Base-by-base conservation (phyloP, 2,329 filamentous ascomycete species). In the Claviceps spartinae region DNA sequence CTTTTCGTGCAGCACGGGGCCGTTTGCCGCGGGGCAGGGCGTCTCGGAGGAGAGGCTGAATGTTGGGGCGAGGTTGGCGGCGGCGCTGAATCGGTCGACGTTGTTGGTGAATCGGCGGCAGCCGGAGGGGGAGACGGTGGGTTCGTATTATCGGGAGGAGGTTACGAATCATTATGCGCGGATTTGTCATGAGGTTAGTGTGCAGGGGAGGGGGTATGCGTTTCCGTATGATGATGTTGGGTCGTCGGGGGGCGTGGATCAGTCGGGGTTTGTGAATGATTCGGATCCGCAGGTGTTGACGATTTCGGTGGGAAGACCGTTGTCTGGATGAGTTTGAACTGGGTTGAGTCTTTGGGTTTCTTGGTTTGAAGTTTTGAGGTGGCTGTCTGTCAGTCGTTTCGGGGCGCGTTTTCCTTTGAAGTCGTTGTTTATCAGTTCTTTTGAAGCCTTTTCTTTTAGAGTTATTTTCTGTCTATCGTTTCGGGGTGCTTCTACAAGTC, bases 21-120 rank as follows among this genome's bases (percentile, higher is more conserved):
- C 80, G 1, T 83, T 84, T 65, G 72, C 67, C 2, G 65, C 59
- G 42, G 69, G 68, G 48, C 59, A 68, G 5, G 66, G 65, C 40
- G 69, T 72, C 51, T 61, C 66, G 2, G 69, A 68, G 48, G 67
- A 73, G 60, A 72, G 75, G 62, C 76, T 78, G 54, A 81, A 82
- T 42, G 77, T 90, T 52, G 82, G 82, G 8, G 85, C 88, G 0
- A 75, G 87, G n/a, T 68, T 93, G 14, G 78, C 83, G 0, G 86
- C 87, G 1, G 85, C 83, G 1, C 79, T 91, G 60, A 88, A 90
- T 67, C 76, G 87, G 22, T 82, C 78, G 37, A 90, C 84, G 11
- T 67, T 93, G 54, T 66, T 86, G 48, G 61, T 66, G 20, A 68
- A 76, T 58, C 50, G 63, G n/a, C 59, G 61, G 57, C 80, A 77